Evolutionary conservation across 1,139 yeast species (phyloP), one percentile per base, ranked within the genome.

Genomic region (Schwanniomyces etchellsii): DNA sequence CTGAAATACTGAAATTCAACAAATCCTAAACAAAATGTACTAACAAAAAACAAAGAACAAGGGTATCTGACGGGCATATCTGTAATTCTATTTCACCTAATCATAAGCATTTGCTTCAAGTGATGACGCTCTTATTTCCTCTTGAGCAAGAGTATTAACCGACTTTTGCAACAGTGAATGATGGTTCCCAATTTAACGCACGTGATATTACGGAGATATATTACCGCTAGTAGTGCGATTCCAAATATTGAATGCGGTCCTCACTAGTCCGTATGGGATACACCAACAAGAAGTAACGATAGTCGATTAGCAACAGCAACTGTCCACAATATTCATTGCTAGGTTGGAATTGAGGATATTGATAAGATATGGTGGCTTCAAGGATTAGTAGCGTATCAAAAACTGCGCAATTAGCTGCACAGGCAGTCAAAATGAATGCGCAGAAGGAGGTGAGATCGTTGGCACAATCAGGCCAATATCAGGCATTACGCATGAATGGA

Each of bases 331-430:
- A 18, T 7, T 18, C 21, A 18, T n/a, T 18, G 7, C 21, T 7
- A 18, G 7, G 7, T 7, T 7, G 21, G 21, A 18, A 18, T 18
- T 18, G 21, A n/a, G 21, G 7, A n/a, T n/a, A n/a, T 18, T 7
- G 21, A 18, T 7, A 18, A 18, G 21, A 7, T n/a, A 18, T 18
- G 21, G 21, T 18, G 7, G 21, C 21, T 18, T n/a, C 7, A n/a
- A 55, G 50, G 44, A 48, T 62, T 45, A 57, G 66, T 29, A 47
- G 62, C 31, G 63, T 70, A 45, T 71, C 73, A 39, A 64, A 60
- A 47, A 67, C 74, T 28, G 74, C 75, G 40, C 58, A 55, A 39
- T 52, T 60, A 46, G 75, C 75, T 20, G 65, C 74, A 20, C 57
- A 57, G 38, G 63, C 67, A 28, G 39, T 57, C 33, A 55, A 53